Evolutionary conservation across 371 early-diverging fungal species (phyloP).

Genomic region (Rhizopus microsporus): DNA sequence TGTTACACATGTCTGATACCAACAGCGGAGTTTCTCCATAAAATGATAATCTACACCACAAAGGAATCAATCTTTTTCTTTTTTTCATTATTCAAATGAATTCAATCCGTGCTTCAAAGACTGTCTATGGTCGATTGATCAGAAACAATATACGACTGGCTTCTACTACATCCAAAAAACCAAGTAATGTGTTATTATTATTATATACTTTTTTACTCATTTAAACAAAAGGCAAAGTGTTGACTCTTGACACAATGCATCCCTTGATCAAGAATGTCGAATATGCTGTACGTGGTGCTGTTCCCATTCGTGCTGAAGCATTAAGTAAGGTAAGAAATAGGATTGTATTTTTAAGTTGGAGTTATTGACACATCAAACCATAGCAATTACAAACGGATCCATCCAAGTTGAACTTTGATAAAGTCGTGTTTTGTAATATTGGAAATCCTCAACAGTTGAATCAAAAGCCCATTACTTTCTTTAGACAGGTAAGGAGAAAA

Average conservation of each 20-base stretch:
- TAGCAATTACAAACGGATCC: slow-evolving; percentile 29
- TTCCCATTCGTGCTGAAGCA: slow-evolving; percentile 93
- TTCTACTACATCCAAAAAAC: slow-evolving; percentile 13
- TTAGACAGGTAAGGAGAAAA: slow-evolving; percentile 78
- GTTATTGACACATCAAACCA: not conserved
- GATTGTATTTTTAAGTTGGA: not conserved
- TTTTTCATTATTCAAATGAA: slow-evolving; percentile 8
- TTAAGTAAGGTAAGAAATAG: slow-evolving; percentile 64
- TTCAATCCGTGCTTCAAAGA: slow-evolving; percentile 16
- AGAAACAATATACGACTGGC: slow-evolving; percentile 8
- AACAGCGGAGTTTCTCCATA: not conserved
- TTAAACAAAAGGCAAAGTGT: slow-evolving; percentile 24
- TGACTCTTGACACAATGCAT: slow-evolving; percentile 68
- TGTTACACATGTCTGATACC: not conserved
- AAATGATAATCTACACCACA: not conserved
- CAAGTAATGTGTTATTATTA: not conserved
- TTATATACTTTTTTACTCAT: not conserved
- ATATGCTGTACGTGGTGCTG: slow-evolving; percentile 96
- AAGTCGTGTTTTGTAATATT: slow-evolving; percentile 91
- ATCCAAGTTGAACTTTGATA: slow-evolving; percentile 69
- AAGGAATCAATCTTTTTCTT: not conserved
- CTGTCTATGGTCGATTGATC: slow-evolving; percentile 9
- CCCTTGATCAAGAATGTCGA: slow-evolving; percentile 76
- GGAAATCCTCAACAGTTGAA: slow-evolving; percentile 97
- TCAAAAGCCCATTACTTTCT: slow-evolving; percentile 95